Conservation (phyloP, 2,329 filamentous ascomycete genomes). For the Aspergillus floridensis region DNA sequence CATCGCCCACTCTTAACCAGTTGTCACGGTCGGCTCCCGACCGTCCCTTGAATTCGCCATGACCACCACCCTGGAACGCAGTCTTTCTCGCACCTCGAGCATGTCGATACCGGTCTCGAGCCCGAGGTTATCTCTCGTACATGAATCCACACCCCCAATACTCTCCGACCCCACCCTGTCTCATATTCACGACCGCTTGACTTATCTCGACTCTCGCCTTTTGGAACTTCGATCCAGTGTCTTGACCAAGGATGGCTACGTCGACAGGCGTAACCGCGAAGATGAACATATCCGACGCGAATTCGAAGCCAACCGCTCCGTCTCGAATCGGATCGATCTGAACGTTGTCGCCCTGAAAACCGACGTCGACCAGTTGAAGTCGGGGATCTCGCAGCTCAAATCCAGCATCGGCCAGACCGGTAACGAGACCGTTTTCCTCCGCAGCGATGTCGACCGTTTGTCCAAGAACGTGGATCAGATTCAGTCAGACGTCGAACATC, state of each 20-base stretch:
- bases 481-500: constrained; percentile 33
- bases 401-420: constrained; percentile 31
- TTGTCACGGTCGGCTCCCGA: background rate
- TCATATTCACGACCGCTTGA: constrained; percentile 39
- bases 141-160: constrained; percentile 35
- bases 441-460: constrained; percentile 37
- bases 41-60: constrained; percentile 21
- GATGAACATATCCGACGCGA: constrained; percentile 41
- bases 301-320: constrained; percentile 36
- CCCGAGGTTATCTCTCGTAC: constrained; percentile 34
- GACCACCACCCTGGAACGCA: constrained; percentile 37
- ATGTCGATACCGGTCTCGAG: constrained; percentile 38
- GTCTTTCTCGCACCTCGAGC: constrained; percentile 38
- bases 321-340: constrained; percentile 36
- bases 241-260: constrained; percentile 41
- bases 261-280: constrained; percentile 40
- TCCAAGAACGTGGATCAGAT: constrained; percentile 40
- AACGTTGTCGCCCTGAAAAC: constrained; percentile 36
- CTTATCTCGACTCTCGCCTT: constrained; percentile 38
- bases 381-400: constrained; percentile 36
- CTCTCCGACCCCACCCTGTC: constrained; percentile 36
- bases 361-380: constrained; percentile 37
- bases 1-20: constrained; percentile 1
- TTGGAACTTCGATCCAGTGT: constrained; percentile 37
- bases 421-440: constrained; percentile 36